These are phyloP conservation scores for Penicillium nucicola DNA, from an alignment of 495 filamentous ascomycete genomes.

Conservation along the genomic window DNA sequence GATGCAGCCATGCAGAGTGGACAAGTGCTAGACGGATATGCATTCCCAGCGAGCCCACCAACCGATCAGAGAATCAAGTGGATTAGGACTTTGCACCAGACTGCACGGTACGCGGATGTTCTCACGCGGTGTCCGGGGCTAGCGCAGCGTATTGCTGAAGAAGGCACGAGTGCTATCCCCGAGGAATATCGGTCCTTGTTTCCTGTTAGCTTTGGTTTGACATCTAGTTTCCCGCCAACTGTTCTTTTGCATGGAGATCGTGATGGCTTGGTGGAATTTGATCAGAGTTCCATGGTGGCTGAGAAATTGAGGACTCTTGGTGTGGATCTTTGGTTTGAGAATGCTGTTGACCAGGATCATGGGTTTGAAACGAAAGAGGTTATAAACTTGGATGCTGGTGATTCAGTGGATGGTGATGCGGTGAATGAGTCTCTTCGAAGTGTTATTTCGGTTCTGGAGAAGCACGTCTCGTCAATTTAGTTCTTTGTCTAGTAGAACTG, in stretches of 20 bases:
- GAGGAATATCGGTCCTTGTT: neutral
- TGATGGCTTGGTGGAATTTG: slow-evolving; percentile 5
- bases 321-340: slow-evolving; percentile 1
- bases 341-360: neutral
- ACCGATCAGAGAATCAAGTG: neutral
- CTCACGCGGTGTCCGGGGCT: neutral
- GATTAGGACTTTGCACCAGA: slow-evolving; percentile 2
- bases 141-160: neutral
- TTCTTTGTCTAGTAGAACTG: no score
- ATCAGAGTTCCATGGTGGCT: slow-evolving; percentile 1
- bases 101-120: neutral
- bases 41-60: neutral
- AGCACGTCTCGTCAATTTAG: neutral
- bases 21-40: neutral
- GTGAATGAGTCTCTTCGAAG: neutral
- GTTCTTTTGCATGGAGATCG: slow-evolving; percentile 5
- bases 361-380: neutral
- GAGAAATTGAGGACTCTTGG: neutral
- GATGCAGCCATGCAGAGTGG: neutral
- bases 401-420: no score
- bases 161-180: neutral
- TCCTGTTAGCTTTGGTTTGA: slow-evolving; percentile 1
- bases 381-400: neutral
- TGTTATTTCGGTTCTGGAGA: neutral
- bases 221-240: neutral